Evolutionary conservation across 768 basidiomycete species (phyloP).

Genomic region (Peribolospora baueri): DNA sequence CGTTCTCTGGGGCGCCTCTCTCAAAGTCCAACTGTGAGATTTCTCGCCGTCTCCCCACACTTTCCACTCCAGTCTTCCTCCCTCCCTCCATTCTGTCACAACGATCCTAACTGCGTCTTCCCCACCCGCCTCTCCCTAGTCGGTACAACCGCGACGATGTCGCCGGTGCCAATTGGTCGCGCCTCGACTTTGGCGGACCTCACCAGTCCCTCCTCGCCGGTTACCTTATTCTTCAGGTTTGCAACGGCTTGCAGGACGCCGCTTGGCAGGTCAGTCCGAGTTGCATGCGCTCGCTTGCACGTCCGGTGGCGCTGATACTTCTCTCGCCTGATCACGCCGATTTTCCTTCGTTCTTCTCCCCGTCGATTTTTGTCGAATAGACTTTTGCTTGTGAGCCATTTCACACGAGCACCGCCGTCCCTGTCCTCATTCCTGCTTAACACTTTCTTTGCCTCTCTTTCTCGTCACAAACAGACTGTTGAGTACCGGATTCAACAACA

Average conservation of each 20-base stretch:
- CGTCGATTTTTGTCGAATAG: neutral
- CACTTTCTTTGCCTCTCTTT: too few relatives aligned
- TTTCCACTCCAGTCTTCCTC: neutral
- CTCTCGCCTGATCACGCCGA: constrained; percentile 20
- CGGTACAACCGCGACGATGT: constrained; percentile 35
- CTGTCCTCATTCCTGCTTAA: neutral
- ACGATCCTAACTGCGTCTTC: neutral
- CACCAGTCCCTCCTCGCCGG: constrained; percentile 25
- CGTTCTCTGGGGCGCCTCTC: constrained; percentile 39
- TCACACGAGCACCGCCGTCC: constrained; percentile 21
- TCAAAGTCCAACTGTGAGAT: constrained; percentile 45
- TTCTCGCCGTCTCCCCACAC: neutral
- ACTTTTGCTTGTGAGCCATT: neutral
- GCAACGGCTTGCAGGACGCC: neutral
- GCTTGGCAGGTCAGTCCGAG: neutral
- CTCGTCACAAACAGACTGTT: neutral
- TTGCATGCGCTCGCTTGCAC: too few relatives aligned
- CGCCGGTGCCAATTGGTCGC: constrained; percentile 17
- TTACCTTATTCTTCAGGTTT: constrained; percentile 26
- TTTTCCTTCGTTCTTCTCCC: neutral
- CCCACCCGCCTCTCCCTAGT: constrained; percentile 14
- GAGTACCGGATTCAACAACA: constrained; percentile 1
- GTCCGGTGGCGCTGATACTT: constrained; percentile 13
- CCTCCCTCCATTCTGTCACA: too few relatives aligned
- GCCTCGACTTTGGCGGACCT: constrained; percentile 37